A percentile compares a stretch with the other conserved stretches of the same genome.
Conservation (phyloP, 805 yeast species). For the Yarrowia keelungensis region DNA sequence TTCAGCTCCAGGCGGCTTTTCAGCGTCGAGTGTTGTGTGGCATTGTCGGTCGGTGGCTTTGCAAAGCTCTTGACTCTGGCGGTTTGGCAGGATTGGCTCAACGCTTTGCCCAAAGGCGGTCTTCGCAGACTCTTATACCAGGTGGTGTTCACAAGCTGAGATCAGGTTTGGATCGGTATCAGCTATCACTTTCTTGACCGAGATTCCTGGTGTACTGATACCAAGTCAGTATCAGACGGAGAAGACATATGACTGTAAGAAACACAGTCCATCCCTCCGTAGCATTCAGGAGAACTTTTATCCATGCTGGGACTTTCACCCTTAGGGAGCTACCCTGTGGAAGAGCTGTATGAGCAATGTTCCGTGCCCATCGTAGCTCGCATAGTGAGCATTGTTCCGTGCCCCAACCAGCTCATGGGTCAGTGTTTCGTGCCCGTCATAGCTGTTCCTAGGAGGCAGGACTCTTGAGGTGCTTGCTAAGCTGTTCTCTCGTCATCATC, state of each 20-base stretch:
- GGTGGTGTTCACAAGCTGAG: background rate
- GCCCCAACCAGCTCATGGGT: background rate
- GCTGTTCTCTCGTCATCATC: background rate
- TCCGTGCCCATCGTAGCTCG: too few relatives aligned
- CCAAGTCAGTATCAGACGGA: slow-evolving; percentile 1
- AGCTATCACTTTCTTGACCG: background rate
- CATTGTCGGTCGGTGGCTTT: slow-evolving; percentile 1
- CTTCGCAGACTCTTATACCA: slow-evolving; percentile 3
- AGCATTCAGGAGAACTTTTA: background rate
- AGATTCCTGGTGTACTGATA: slow-evolving; percentile 4
- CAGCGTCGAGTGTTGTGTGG: background rate
- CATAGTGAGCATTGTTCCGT: background rate
- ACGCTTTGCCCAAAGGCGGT: slow-evolving; percentile 2
- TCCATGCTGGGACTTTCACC: slow-evolving; percentile 3
- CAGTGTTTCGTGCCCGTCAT: slow-evolving; percentile 5
- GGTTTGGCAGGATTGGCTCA: background rate
- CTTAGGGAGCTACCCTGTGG: slow-evolving; percentile 1
- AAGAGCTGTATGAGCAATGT: too few relatives aligned
- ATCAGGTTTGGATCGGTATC: background rate
- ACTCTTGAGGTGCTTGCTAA: background rate
- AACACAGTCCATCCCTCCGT: background rate
- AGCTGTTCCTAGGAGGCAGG: background rate
- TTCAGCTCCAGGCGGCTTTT: slow-evolving; percentile 5
- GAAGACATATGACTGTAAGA: background rate
- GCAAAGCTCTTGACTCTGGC: background rate